Base-by-base conservation (phyloP, 208 protist genomes). In the Trypanosoma platydactyli region DNA sequence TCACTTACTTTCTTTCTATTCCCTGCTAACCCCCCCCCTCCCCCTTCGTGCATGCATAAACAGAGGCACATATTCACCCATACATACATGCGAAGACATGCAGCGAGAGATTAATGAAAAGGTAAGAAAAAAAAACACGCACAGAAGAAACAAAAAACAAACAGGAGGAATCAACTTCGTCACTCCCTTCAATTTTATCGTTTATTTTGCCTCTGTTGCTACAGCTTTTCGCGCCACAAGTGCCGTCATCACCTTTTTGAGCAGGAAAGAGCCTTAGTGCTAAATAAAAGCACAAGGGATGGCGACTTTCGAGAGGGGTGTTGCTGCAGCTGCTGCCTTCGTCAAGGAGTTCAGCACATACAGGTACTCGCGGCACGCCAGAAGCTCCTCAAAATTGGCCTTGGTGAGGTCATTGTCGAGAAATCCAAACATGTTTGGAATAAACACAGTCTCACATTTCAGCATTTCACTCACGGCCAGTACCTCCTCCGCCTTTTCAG, bases 361-460 rank as follows among this genome's bases (percentile, higher is more conserved):
- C 24, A 95, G 64, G 46, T 81, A 91, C 68, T 93, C 76, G 11
- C 89, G 81, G 25, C 52, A 55, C 7, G 30, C 0, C 7, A 60
- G 22, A n/a, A 87, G 22, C 63, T 95, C 86, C 30, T 91, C 86
- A 56, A 91, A 93, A 58, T 82, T 86, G 6, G 77, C 77, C 73
- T 89, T 93, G 60, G 77, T 83, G 11, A 93, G 58, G 42, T 95
- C 89, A 52, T 79, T 89, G 16, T 95, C 89, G 16, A 87, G 80
- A 61, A 93, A 80, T 51, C 89, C 85, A 59, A 88, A 92, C 67
- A 88, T 68, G 64, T 68, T 86, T 15, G 89, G 84, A 33, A 92
- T 75, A 3, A 91, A 77, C 59, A 91, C 66, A 29, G 79, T 69
- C 24, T 82, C 86, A 4, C 68, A 70, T 41, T 87, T 72, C 15